phyloP scores from a whole-genome alignment of 306 rosid species.

The Vigna mungo region DNA sequence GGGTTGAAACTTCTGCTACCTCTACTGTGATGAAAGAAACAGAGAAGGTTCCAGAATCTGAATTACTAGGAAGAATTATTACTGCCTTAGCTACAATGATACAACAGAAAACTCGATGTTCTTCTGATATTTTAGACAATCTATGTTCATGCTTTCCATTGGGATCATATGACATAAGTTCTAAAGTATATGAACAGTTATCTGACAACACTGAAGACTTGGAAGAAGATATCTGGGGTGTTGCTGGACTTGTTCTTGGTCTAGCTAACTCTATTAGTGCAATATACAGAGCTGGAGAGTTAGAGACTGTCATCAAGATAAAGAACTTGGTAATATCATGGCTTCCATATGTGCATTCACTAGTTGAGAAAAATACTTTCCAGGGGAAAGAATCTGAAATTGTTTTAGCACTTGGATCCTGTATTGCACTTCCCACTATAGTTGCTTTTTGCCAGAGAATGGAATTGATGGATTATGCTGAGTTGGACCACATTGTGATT shows the following conservation, averaged over 20 bases:
- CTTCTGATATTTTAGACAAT: conserved; percentile 67
- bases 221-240: conserved; percentile 95
- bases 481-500: conserved; percentile 61
- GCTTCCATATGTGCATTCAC: conserved; percentile 67
- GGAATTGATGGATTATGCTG: conserved; percentile 74
- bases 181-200: conserved; percentile 48
- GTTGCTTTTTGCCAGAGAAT: conserved; percentile 80
- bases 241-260: conserved; percentile 95
- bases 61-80: conserved; percentile 67
- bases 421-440: conserved; percentile 82
- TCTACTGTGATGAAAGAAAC: conserved; percentile 56
- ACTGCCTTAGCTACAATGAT: conserved; percentile 62
- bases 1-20: conserved; percentile 66
- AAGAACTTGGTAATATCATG: conserved; percentile 76
- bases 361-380: conserved; percentile 48
- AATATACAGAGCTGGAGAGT: conserved; percentile 73
- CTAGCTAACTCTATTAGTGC: conserved; percentile 75
- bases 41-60: conserved; percentile 62
- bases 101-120: conserved; percentile 61
- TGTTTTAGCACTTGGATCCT: conserved; percentile 83
- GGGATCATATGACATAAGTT: conserved; percentile 46
- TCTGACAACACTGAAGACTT: conserved; percentile 56
- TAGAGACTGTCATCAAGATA: conserved; percentile 74
- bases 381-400: conserved; percentile 48
- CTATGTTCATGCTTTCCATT: conserved; percentile 62